These are phyloP conservation scores for Talaromyces islandicus DNA, from an alignment of 2,329 filamentous ascomycete species.

Conservation along the genomic window DNA sequence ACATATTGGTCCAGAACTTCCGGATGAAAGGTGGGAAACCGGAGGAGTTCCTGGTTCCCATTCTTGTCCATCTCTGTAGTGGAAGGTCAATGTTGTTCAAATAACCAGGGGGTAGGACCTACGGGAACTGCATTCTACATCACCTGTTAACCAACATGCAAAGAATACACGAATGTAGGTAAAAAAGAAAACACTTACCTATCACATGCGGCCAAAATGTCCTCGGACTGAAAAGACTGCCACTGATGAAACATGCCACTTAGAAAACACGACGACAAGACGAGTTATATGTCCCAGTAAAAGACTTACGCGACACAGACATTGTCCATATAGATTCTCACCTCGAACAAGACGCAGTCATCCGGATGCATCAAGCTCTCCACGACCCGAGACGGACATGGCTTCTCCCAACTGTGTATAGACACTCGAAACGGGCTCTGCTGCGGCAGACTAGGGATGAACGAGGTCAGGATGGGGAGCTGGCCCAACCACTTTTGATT, in stretches of 20 bases:
- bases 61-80: constrained; percentile 43
- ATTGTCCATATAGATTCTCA: constrained; percentile 65
- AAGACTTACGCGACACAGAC: constrained; percentile 52
- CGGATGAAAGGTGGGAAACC: constrained; percentile 66
- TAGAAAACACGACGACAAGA: background rate
- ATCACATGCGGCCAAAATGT: constrained; percentile 48
- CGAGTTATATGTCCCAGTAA: background rate
- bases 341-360: constrained; percentile 57
- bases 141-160: background rate
- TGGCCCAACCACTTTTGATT: constrained; percentile 31
- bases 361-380: constrained; percentile 51
- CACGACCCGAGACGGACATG: constrained; percentile 54
- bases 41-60: constrained; percentile 56
- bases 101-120: constrained; percentile 13
- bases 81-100: background rate
- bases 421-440: constrained; percentile 64
- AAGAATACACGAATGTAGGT: background rate
- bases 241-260: constrained; percentile 33
- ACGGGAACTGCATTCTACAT: constrained; percentile 31
- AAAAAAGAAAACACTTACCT: constrained; percentile 40
- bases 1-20: constrained; percentile 63
- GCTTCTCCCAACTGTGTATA: constrained; percentile 66
- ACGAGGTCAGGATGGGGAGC: constrained; percentile 65
- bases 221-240: constrained; percentile 49
- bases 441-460: constrained; percentile 58